Evolutionary conservation across 768 basidiomycete genomes (phyloP), one percentile per base, ranked within the genome.

Genomic region (Lentinus tigrinus): DNA sequence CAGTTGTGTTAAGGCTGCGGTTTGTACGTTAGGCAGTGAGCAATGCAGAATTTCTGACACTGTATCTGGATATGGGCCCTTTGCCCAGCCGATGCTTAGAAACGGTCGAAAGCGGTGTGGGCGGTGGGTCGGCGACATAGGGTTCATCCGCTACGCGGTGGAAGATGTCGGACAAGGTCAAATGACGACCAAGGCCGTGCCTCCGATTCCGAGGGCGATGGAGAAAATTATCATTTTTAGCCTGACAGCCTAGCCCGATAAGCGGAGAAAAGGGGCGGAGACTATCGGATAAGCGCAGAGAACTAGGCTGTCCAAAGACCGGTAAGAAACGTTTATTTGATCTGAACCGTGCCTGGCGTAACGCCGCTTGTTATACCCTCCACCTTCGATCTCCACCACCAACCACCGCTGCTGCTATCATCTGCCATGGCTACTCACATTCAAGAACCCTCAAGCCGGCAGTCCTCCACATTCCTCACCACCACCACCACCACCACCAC

Each of bases 311-410:
- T 31, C 31, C 31, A 11, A 31, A 31, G 11, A 17, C 21, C 5
- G 9, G 8, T 21, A 7, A 44, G 17, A 23, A 23, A 8, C n/a
- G n/a, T n/a, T 23, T 23, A 14, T 46, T 46, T 46, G 28, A 14
- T 8, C 16, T 4, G 16, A 24, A 37, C 10, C 14, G 49, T 36
- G 19, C 34, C 49, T 50, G 31, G 49, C 21, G 43, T 46, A 19
- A 46, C n/a, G 43, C 19, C 36, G 52, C 24, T 8, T 19, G 26
- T 21, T n/a, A 13, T 27, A 39, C 34, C 57, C 38, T 46, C 48
- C 58, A 54, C 54, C 52, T 60, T 56, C 59, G 16, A 38, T 60
- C 59, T 60, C 51, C 59, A 60, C 50, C 59, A 51, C 47, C 59
- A 11, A 31, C 31, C 31, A 31, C 31, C 31, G 31, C 23, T 42